Conservation (phyloP, 495 filamentous ascomycete genomes). For the Penicillium herquei region DNA sequence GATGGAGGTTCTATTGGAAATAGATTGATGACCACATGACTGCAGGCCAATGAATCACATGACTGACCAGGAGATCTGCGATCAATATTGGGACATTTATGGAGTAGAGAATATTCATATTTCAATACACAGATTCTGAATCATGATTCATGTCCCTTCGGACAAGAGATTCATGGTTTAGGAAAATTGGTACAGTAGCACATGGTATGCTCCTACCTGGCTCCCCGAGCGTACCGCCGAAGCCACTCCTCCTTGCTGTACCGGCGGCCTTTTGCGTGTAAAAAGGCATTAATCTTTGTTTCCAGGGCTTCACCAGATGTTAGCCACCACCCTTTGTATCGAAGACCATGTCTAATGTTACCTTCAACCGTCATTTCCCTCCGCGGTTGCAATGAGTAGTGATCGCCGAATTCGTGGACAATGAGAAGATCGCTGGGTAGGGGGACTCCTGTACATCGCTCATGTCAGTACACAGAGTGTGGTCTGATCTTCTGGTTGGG, state of each 20-base stretch:
- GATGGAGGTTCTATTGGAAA: background rate
- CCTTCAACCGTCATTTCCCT: slow-evolving; percentile 1
- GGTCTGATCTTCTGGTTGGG: background rate
- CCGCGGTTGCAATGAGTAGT: slow-evolving; percentile 3
- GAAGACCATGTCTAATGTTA: background rate
- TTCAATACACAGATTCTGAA: too few species aligned
- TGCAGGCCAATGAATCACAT: background rate
- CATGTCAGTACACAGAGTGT: too few species aligned
- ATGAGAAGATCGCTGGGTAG: background rate
- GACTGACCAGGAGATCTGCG: background rate
- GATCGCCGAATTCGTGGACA: slow-evolving; percentile 1
- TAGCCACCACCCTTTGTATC: background rate
- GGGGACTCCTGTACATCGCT: background rate
- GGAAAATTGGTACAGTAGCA: background rate
- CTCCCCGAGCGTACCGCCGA: background rate
- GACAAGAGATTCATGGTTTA: background rate
- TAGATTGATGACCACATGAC: background rate
- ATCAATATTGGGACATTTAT: too few species aligned
- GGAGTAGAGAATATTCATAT: too few species aligned
- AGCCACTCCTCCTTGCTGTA: slow-evolving; percentile 1
- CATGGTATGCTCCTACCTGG: background rate
- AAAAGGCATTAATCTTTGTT: background rate
- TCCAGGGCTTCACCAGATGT: background rate
- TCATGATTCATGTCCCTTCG: background rate
- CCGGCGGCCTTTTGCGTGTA: background rate